These are phyloP conservation scores for Arthrobotrys sinensis DNA, from an alignment of 2,329 filamentous ascomycete species.

Conservation along the genomic window DNA sequence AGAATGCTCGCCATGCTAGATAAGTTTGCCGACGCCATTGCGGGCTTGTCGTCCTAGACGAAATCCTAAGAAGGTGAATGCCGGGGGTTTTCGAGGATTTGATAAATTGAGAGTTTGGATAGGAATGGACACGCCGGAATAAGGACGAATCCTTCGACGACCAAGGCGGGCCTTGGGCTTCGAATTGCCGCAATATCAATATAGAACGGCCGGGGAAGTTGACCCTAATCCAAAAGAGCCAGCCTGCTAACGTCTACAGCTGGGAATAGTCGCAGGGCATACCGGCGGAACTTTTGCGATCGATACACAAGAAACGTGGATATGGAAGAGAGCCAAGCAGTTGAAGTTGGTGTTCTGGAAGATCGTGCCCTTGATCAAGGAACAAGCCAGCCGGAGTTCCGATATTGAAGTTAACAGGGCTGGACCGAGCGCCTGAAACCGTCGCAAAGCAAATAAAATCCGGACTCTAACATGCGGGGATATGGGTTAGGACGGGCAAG, in stretches of 20 bases:
- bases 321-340: constrained; percentile 48
- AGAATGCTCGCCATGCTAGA: constrained; percentile 50
- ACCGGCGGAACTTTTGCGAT: constrained; percentile 52
- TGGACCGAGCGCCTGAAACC: constrained; percentile 51
- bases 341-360: constrained; percentile 56
- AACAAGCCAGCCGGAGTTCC: constrained; percentile 61
- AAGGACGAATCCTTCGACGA: constrained; percentile 29
- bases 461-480: constrained; percentile 51
- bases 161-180: constrained; percentile 55
- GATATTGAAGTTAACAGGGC: constrained; percentile 47
- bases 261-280: constrained; percentile 48
- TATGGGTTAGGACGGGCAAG: constrained; percentile 34
- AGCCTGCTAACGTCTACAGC: constrained; percentile 48
- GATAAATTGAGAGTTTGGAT: constrained; percentile 40
- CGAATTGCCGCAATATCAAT: constrained; percentile 52
- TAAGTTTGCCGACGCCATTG: constrained; percentile 56
- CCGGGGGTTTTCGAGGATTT: constrained; percentile 50
- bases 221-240: constrained; percentile 28
- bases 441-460: constrained; percentile 46
- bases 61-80: constrained; percentile 37
- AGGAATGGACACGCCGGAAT: constrained; percentile 38
- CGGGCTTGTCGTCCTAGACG: constrained; percentile 48
- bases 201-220: constrained; percentile 36
- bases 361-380: constrained; percentile 53
- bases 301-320: constrained; percentile 51